Conservation (phyloP, 139 green algal genomes). For the Ettlia oleoabundans region DNA sequence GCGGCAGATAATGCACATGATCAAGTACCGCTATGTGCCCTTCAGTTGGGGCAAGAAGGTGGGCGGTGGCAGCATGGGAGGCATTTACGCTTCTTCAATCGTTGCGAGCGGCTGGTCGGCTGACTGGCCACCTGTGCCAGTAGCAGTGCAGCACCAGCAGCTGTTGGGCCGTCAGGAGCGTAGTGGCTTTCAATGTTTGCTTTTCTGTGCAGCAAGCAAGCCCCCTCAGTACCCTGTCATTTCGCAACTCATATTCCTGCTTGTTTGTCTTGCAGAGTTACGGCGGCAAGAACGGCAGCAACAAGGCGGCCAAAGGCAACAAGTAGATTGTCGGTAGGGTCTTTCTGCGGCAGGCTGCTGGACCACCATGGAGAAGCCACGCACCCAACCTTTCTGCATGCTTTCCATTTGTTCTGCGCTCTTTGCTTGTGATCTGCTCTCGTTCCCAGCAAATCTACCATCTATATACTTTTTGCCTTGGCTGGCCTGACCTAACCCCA, state of each 20-base stretch:
- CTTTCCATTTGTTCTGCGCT: neutral
- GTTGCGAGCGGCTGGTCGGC: neutral
- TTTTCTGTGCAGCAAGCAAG: no score
- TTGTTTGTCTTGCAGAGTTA: conserved; percentile 31
- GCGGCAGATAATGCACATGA: conserved; percentile 98
- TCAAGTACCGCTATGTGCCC: conserved; percentile 94
- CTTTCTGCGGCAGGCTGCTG: neutral
- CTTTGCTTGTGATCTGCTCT: no score
- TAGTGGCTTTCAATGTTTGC: no score
- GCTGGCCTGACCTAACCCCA: no score
- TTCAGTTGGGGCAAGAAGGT: conserved; percentile 52
- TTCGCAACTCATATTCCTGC: no score
- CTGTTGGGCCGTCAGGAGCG: no score
- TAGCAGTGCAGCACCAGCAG: neutral
- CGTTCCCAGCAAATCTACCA: no score
- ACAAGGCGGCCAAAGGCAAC: conserved; percentile 33
- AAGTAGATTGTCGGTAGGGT: no score
- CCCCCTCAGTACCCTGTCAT: no score
- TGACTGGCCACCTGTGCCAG: neutral
- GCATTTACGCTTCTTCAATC: no score
- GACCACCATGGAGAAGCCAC: neutral
- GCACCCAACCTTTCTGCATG: neutral
- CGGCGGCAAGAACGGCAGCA: neutral
- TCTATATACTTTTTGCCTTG: no score
- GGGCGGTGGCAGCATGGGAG: no score